phyloP scores from a whole-genome alignment of 441 rosid species.

The Arabidopsis lyrata region DNA sequence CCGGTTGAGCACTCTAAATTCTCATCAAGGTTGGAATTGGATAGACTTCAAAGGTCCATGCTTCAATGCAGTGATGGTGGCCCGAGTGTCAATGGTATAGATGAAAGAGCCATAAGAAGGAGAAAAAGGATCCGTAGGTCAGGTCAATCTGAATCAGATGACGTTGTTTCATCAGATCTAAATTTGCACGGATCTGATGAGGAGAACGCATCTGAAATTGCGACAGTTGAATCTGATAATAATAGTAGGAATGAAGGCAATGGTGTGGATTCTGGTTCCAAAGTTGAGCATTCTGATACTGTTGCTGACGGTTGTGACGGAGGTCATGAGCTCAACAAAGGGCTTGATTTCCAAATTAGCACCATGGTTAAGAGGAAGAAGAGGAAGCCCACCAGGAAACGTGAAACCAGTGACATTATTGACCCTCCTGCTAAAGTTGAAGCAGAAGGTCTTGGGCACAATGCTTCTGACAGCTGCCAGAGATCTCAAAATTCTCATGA shows the following conservation, averaged over 20 bases:
- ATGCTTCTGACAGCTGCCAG: constrained; percentile 44
- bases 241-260: constrained; percentile 67
- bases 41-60: constrained; percentile 50
- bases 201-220: constrained; percentile 75
- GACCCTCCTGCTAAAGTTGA: constrained; percentile 53
- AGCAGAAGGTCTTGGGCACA: constrained; percentile 48
- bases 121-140: constrained; percentile 57
- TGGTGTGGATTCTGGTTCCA: constrained; percentile 68
- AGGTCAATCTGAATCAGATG: constrained; percentile 65
- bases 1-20: constrained; percentile 64
- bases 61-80: constrained; percentile 54
- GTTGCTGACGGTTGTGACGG: constrained; percentile 48
- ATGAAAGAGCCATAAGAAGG: constrained; percentile 52
- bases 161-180: constrained; percentile 59
- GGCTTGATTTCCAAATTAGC: constrained; percentile 74
- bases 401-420: constrained; percentile 52
- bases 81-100: constrained; percentile 51
- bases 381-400: constrained; percentile 80
- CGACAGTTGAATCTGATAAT: constrained; percentile 68
- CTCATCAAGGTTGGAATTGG: constrained; percentile 57
- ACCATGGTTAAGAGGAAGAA: constrained; percentile 73
- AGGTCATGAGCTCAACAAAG: constrained; percentile 64
- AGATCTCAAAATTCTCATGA: constrained; percentile 54
- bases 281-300: constrained; percentile 56
- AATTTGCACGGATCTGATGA: constrained; percentile 65